Evolutionary conservation across 2,329 filamentous ascomycete genomes (phyloP), one percentile per base, ranked within the genome.

Genomic region (Colletotrichum plurivorum): DNA sequence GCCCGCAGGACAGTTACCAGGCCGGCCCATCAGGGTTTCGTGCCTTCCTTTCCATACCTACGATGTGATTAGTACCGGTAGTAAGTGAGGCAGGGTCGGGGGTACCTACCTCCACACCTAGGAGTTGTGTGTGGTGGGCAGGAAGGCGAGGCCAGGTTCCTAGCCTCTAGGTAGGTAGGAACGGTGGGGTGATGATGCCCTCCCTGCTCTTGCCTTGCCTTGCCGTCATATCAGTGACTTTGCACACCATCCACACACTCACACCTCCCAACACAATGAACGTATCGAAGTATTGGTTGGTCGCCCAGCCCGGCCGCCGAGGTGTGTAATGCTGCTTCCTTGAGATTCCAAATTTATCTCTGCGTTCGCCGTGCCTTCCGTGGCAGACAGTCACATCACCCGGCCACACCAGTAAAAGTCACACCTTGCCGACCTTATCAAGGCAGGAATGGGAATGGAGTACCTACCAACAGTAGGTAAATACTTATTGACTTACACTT

Each of bases 1-100:
- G 41, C 13, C 41, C 13, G 41, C 41, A 63, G 48, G 18, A 48
- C 16, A 48, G 18, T 22, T 8, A 6, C 56, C 20, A 59, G 25
- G 18, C 46, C 58, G 22, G 48, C 16, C 58, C 46, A 43, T 61
- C 58, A 53, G 58, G 46, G 46, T 53, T 36, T 52, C 43, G 31
- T 52, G 51, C 45, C 57, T 60, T 60, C 25, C 25, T 45, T 43
- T 60, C 22, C 22, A 7, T 39, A 25, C 20, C 20, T 49, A 31
- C 31, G 57, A 27, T 39, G 46, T 41, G 57, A 51, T 60, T 18
- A 36, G 31, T 36, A 10, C 10, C 10, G 31, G 10, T 36, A 27
- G 57, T 60, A 60, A 60, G 57, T 58, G 49, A 36, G 31, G 31
- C 31, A 36, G 10, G 31, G 31, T 36, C 10, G 31, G 31, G 10